phyloP scores from a whole-genome alignment of 1,284 basidiomycete genomes.

The Pseudomicrostroma phylloplanum region DNA sequence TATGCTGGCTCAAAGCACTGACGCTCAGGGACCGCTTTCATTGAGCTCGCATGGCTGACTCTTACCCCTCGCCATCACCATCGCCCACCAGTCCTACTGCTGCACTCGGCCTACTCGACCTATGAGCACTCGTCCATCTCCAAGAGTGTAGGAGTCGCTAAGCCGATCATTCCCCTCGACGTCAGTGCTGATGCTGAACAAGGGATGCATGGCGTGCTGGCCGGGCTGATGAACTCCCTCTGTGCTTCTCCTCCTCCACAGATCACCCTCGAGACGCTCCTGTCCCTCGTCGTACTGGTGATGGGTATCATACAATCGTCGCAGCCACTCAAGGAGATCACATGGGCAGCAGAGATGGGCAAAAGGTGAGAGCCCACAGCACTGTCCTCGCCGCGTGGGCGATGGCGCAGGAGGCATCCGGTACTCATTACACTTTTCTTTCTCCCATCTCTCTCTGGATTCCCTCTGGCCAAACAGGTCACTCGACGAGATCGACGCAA shows the following conservation, averaged over 20 bases:
- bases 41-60: neutral
- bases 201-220: neutral
- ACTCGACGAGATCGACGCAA: conserved; percentile 72
- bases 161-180: conserved; percentile 26
- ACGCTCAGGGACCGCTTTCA: neutral
- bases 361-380: conserved; percentile 57
- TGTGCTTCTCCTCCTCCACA: conserved; percentile 42
- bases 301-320: conserved; percentile 65
- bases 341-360: conserved; percentile 83
- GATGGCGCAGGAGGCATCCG: neutral
- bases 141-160: conserved; percentile 29
- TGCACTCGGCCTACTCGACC: conserved; percentile 40
- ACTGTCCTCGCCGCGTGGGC: too few species aligned
- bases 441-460: too few species aligned
- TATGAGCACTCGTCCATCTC: conserved; percentile 36
- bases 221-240: neutral
- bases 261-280: conserved; percentile 65
- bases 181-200: conserved; percentile 17
- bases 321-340: conserved; percentile 68
- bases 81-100: conserved; percentile 19
- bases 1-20: neutral
- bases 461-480: conserved; percentile 54
- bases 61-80: neutral
- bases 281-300: conserved; percentile 64
- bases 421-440: neutral